phyloP scores from a whole-genome alignment of 352 stramenopile species.

The Phytophthora fragariaefolia region DNA sequence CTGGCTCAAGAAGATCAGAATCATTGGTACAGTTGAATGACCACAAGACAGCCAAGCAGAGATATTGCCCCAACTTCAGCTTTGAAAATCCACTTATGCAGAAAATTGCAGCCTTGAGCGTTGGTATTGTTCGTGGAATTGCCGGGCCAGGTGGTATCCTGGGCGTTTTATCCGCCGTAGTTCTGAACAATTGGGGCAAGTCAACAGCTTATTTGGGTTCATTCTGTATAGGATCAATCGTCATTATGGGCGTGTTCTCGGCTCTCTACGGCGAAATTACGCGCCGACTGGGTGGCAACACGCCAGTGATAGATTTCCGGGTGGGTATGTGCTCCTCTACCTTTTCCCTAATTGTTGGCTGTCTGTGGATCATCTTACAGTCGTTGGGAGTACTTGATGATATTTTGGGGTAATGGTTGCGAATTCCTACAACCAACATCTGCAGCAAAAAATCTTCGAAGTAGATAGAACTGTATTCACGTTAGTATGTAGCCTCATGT shows the following conservation, averaged over 20 bases:
- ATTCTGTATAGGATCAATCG: slow-evolving; percentile 87
- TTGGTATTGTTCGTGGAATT: slow-evolving; percentile 84
- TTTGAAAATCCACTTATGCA: slow-evolving; percentile 59
- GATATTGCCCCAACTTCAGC: slow-evolving; percentile 43
- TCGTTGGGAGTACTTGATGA: slow-evolving; percentile 58
- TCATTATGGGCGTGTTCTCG: slow-evolving; percentile 90
- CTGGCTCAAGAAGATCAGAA: background rate
- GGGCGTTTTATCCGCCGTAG: slow-evolving; percentile 79
- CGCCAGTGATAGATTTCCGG: slow-evolving; percentile 29
- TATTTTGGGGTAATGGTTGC: slow-evolving; percentile 65
- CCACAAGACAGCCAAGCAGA: slow-evolving; percentile 17
- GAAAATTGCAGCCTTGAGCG: slow-evolving; percentile 67
- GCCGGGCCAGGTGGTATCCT: slow-evolving; percentile 69
- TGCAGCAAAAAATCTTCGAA: background rate
- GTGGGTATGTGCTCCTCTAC: slow-evolving; percentile 56
- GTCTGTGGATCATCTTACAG: slow-evolving; percentile 75
- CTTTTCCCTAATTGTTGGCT: slow-evolving; percentile 66
- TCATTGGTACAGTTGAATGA: background rate
- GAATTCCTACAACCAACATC: background rate
- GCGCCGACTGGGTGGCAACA: slow-evolving; percentile 18
- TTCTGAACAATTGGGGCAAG: slow-evolving; percentile 29
- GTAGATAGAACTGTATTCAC: background rate
- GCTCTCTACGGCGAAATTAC: slow-evolving; percentile 81
- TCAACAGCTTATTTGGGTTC: slow-evolving; percentile 80
- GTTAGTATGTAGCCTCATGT: slow-evolving; percentile 21